These are phyloP conservation scores for Rhododendron ferrugineum DNA, from an alignment of 148 eudicot species.

Conservation along the genomic window DNA sequence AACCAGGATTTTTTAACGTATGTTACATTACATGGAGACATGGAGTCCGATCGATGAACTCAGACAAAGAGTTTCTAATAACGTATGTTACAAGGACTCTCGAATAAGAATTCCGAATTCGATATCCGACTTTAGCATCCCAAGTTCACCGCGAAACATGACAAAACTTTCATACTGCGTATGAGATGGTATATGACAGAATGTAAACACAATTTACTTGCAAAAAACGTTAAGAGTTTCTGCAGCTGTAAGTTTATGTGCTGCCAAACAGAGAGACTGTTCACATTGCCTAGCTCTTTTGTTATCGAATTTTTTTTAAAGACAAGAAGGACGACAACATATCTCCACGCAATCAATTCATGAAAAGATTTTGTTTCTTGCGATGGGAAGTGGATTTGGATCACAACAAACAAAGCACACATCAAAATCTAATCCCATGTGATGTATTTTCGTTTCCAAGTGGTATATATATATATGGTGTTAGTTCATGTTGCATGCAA, in stretches of 20 bases:
- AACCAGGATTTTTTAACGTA: background rate
- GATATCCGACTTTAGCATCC: background rate
- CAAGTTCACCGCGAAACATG: background rate
- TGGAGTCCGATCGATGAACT: too few species aligned
- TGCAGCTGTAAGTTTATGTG: background rate
- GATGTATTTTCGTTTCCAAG: slow-evolving; percentile 1
- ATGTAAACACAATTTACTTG: background rate
- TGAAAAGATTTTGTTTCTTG: slow-evolving; percentile 12
- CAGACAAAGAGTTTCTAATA: background rate
- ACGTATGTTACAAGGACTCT: background rate
- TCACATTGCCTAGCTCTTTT: background rate
- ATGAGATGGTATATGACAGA: background rate
- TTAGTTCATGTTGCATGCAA: background rate
- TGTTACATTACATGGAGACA: too few species aligned
- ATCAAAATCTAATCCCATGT: slow-evolving; percentile 15
- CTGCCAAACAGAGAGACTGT: background rate
- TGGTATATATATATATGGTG: background rate
- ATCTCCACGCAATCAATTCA: slow-evolving; percentile 8
- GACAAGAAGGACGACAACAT: slow-evolving; percentile 17
- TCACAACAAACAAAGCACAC: background rate
- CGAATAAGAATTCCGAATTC: background rate
- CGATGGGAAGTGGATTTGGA: slow-evolving; percentile 1
- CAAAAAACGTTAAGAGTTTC: background rate
- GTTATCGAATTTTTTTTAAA: background rate
- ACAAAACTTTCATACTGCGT: background rate